Evolutionary conservation across 306 rosid genomes (phyloP), one percentile per base, ranked within the genome.

Genomic region (Hippophae gyantsensis): DNA sequence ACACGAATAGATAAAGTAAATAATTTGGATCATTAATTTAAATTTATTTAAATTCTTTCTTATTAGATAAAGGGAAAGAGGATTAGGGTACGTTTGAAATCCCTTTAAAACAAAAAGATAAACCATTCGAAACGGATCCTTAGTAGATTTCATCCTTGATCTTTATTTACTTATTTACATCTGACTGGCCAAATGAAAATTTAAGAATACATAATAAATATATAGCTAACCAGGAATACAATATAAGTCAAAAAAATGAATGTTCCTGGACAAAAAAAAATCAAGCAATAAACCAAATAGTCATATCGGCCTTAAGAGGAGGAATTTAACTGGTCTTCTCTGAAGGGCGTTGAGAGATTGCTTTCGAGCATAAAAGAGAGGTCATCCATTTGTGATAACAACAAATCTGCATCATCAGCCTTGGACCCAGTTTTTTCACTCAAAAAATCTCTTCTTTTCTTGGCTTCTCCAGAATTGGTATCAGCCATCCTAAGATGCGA

Each of bases 281-380:
- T 18, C 23, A 18, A 18, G 0, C n/a, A 43, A 13, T 7, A 68
- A 32, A 62, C 10, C 13, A 52, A 41, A 43, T 44, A 10, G 56
- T 61, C 10, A 48, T 60, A 48, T 60, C 51, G 68, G 69, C 53
- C 56, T 10, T 32, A 68, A 60, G 74, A 71, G 63, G 56, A 53
- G 52, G 72, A 50, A 9, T 56, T 42, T 53, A 56, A 54, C 48
- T 66, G 59, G 54, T 76, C 81, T 75, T 70, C 80, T 70, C 84
- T 86, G 40, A 72, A 78, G 68, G 94, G 95, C 43, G 80, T 46
- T 27, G 95, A 79, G 68, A 93, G 80, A 61, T 71, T 72, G 78
- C 62, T 76, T 70, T 86, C 83, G 32, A 88, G 97, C 97, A 89
- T 88, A 70, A 89, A 93, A 44, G 94, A 86, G 54, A 93, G 85